These are phyloP conservation scores for Trifolium repens DNA, from an alignment of 306 rosid genomes.

Conservation along the genomic window DNA sequence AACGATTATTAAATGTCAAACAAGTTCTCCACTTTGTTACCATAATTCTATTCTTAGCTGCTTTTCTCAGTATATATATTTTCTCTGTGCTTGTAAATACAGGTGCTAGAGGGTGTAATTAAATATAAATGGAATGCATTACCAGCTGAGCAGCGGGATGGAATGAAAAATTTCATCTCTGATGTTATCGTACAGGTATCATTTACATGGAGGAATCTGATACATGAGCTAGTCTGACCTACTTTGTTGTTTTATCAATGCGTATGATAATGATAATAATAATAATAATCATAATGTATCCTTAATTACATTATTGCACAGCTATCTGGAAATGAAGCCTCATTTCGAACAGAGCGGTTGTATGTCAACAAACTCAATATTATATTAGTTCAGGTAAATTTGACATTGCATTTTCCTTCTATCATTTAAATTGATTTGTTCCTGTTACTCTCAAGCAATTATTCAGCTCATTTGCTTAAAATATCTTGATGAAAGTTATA, in stretches of 20 bases:
- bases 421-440: slow-evolving; percentile 2
- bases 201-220: not conserved
- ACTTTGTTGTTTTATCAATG: slow-evolving; percentile 15
- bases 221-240: slow-evolving; percentile 9
- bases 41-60: not conserved
- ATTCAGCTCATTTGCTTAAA: not conserved
- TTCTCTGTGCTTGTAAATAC: slow-evolving; percentile 28
- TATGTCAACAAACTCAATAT: slow-evolving; percentile 97
- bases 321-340: slow-evolving; percentile 87
- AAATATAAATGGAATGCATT: slow-evolving; percentile 98
- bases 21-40: slow-evolving; percentile 3
- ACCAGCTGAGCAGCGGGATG: slow-evolving; percentile 92
- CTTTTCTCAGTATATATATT: not conserved
- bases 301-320: slow-evolving; percentile 44
- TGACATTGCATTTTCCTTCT: slow-evolving; percentile 12
- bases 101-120: slow-evolving; percentile 98
- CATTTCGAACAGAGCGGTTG: slow-evolving; percentile 85
- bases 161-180: slow-evolving; percentile 97
- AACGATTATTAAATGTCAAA: not conserved
- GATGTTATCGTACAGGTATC: slow-evolving; percentile 94
- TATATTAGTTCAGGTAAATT: slow-evolving; percentile 87
- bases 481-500: not conserved
- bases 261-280: not conserved
- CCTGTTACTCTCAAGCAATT: not conserved
- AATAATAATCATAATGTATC: slow-evolving; percentile 12